phyloP scores from a whole-genome alignment of 768 basidiomycete species.

The Calocera viscosa region DNA sequence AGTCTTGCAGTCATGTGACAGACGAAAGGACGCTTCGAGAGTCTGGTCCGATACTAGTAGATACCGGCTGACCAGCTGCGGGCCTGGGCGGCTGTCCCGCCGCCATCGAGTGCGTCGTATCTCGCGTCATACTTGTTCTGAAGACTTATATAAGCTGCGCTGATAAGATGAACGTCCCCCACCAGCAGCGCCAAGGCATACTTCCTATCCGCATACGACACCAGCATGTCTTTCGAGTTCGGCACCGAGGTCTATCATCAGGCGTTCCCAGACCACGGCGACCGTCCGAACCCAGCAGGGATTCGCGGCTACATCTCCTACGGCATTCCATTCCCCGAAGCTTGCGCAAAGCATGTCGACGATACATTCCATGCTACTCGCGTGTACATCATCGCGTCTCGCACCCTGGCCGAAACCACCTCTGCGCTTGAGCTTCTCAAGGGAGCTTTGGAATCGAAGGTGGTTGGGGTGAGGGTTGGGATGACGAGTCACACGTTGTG shows the following conservation, averaged over 20 bases:
- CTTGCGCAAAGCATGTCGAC: not conserved
- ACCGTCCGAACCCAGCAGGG: not conserved
- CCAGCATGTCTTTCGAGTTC: not conserved
- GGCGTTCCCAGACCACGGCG: not conserved
- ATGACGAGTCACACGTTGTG: not conserved
- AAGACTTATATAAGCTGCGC: no score
- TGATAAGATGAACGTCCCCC: no score
- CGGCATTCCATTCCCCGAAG: not conserved
- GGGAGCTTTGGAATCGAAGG: not conserved
- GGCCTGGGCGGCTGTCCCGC: no score
- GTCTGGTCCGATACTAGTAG: no score
- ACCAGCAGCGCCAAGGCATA: no score
- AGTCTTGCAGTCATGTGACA: no score
- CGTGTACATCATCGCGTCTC: not conserved
- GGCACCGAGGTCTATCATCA: not conserved
- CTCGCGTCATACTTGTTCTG: no score
- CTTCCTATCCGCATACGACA: no score
- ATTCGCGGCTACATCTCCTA: not conserved
- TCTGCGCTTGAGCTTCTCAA: not conserved
- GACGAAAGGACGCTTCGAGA: no score
- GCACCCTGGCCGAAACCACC: not conserved
- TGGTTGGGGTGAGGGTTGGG: not conserved
- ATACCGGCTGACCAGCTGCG: no score
- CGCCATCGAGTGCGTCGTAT: no score
- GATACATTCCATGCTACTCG: not conserved